Percentiles rank a stretch among this genome's conserved stretches.
phyloP scores from a whole-genome alignment of 2,329 filamentous ascomycete genomes.

The Botrytis galanthina region DNA sequence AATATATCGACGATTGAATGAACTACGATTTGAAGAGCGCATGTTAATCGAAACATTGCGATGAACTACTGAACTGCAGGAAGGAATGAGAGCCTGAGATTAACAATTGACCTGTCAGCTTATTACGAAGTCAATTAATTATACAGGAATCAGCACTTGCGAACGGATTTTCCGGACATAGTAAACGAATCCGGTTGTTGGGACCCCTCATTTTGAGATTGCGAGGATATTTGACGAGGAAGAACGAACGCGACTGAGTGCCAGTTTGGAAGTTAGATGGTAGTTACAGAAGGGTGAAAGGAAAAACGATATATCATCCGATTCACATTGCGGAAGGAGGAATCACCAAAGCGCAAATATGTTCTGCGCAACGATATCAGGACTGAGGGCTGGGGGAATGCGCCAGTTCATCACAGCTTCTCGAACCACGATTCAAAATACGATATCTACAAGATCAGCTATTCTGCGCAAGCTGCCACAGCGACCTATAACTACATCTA shows the following conservation, averaged over 20 bases:
- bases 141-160: neutral
- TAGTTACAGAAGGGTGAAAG: neutral
- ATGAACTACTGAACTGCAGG: neutral
- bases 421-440: neutral
- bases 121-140: neutral
- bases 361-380: constrained; percentile 3
- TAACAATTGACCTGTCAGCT: neutral
- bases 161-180: neutral
- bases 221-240: neutral
- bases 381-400: neutral
- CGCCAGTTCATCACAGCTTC: neutral
- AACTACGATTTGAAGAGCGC: neutral
- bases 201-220: constrained; percentile 1
- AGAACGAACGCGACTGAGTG: neutral
- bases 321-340: neutral
- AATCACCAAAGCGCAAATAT: neutral
- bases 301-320: neutral
- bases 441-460: neutral
- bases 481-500: constrained; percentile 3
- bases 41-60: neutral
- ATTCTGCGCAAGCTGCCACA: constrained; percentile 2
- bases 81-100: neutral
- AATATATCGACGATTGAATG: neutral
- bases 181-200: neutral
- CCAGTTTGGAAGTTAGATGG: neutral